Conservation (phyloP, 2,329 filamentous ascomycete species). For the Colletotrichum limetticola region DNA sequence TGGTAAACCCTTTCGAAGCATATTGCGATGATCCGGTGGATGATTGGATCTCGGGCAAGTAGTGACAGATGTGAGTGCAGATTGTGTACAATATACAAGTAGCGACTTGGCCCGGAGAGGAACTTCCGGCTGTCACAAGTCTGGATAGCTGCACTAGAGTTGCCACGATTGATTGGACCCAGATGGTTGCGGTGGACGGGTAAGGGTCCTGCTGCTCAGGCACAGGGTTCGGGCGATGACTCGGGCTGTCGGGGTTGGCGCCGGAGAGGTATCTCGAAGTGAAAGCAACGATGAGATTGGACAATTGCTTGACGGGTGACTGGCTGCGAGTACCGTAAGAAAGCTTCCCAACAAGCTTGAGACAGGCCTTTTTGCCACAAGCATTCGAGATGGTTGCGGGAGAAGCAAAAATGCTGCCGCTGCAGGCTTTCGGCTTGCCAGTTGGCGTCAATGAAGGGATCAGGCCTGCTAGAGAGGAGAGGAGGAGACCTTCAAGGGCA, state of each 20-base stretch:
- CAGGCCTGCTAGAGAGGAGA: not conserved
- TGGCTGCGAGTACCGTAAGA: not conserved
- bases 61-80: not conserved
- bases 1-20: not conserved
- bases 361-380: not conserved
- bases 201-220: conserved; percentile 11
- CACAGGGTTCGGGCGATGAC: conserved; percentile 5
- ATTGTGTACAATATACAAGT: not conserved
- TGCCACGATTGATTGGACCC: not conserved
- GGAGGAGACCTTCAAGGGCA: not conserved
- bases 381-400: not conserved
- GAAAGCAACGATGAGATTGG: not conserved
- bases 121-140: conserved; percentile 21
- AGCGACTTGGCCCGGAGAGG: conserved; percentile 10
- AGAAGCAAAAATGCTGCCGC: not conserved
- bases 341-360: not conserved
- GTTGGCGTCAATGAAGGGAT: not conserved
- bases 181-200: not conserved
- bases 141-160: not conserved
- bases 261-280: not conserved
- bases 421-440: not conserved
- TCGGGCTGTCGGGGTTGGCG: not conserved
- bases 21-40: not conserved
- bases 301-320: not conserved
- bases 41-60: not conserved